phyloP scores from a whole-genome alignment of 176 grass and related monocot species.

The Rhynchospora breviuscula region DNA sequence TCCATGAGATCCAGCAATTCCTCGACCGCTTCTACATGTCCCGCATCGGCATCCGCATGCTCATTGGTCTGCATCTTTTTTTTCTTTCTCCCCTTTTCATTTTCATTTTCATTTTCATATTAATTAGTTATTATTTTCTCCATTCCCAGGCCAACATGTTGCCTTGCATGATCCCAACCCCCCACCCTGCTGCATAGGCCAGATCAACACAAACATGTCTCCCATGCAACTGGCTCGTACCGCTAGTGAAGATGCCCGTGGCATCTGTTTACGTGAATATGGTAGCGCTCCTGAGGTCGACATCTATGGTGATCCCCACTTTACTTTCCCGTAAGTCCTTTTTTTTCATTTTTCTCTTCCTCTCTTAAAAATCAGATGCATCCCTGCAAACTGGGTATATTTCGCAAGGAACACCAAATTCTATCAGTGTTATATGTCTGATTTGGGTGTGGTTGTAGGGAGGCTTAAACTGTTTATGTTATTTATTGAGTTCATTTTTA shows the following conservation, averaged over 20 bases:
- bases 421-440: too few species aligned
- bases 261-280: constrained; percentile 80
- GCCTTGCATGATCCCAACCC: constrained; percentile 78
- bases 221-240: constrained; percentile 54
- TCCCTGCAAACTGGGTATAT: too few species aligned
- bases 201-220: constrained; percentile 81
- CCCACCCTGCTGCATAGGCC: constrained; percentile 68
- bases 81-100: too few species aligned
- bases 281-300: constrained; percentile 72
- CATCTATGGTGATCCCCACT: constrained; percentile 81
- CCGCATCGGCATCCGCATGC: constrained; percentile 91
- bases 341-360: background rate
- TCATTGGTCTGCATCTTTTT: constrained; percentile 49
- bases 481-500: too few species aligned
- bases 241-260: constrained; percentile 86
- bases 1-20: constrained; percentile 79
- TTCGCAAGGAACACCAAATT: too few species aligned
- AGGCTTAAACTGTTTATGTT: too few species aligned
- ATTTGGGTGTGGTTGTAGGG: too few species aligned
- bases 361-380: background rate
- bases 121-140: too few species aligned
- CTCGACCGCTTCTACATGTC: constrained; percentile 97
- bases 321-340: constrained; percentile 76
- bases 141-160: constrained; percentile 67
- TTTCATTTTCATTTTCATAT: too few species aligned